Conservation (phyloP, 352 stramenopile genomes). For the Pythium vanterpoolii region DNA sequence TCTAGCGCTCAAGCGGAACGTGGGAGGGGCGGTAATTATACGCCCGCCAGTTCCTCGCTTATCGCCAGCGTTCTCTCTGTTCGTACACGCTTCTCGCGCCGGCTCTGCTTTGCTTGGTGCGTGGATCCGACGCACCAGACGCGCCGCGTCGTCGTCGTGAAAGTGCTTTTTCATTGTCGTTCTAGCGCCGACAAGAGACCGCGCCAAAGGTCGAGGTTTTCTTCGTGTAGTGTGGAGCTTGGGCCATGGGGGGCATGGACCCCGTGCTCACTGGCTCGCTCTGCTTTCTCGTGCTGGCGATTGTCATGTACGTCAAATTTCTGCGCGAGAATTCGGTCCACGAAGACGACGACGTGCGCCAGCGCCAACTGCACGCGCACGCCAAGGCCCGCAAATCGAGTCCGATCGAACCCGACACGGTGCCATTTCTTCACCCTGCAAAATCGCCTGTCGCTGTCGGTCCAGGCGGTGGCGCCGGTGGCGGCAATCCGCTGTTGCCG, state of each 20-base stretch:
- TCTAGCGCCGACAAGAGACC: not conserved
- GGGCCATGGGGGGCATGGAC: slow-evolving; percentile 50
- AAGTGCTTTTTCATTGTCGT: not conserved
- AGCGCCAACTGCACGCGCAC: slow-evolving; percentile 30
- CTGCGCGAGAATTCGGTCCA: slow-evolving; percentile 69
- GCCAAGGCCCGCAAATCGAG: slow-evolving; percentile 46
- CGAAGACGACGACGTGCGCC: slow-evolving; percentile 45
- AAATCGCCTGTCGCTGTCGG: slow-evolving; percentile 34
- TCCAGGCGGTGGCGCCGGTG: slow-evolving; percentile 6
- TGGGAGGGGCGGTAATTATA: slow-evolving; percentile 1
- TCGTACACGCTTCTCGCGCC: not conserved
- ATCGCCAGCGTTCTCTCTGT: not conserved
- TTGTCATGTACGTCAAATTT: slow-evolving; percentile 89
- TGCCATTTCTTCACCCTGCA: slow-evolving; percentile 65
- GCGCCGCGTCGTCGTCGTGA: not conserved
- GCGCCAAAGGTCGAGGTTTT: not conserved
- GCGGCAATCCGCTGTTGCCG: slow-evolving; percentile 16
- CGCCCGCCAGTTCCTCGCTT: not conserved
- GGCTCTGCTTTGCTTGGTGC: not conserved
- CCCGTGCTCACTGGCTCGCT: slow-evolving; percentile 84
- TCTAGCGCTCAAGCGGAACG: not conserved
- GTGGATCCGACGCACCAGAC: not conserved
- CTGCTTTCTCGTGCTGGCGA: slow-evolving; percentile 82
- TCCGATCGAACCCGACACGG: slow-evolving; percentile 56
- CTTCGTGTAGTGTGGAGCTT: not conserved